Evolutionary conservation across 1,284 basidiomycete genomes (phyloP), one percentile per base, ranked within the genome.

Genomic region (Malassezia nana): DNA sequence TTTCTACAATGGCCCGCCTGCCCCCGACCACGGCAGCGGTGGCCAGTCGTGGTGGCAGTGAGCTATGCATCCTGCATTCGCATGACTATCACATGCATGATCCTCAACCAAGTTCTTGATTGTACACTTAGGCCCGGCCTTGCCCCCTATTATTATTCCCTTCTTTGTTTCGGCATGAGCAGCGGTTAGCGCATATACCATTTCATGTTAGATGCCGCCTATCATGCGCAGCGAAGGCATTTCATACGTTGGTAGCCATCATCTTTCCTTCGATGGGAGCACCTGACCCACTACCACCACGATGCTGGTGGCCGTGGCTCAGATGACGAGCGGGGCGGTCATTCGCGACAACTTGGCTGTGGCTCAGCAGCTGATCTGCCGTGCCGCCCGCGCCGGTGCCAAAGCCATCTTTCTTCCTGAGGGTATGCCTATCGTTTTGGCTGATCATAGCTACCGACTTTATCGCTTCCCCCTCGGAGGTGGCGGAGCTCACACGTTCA

Each of bases 371-470:
- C 41, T 79, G n/a, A 69, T 80, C 20, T 8, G 30, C 8, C 57
- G 72, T 8, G 78, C 78, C 0, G 75, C 74, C 0, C 42, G 46
- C 2, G 74, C 72, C 5, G 55, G 55, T 20, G 55, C 41, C 22
- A 40, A 43, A 39, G 52, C 56, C 12, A 47, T 58, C 2, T 58
- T 58, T 33, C 48, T 58, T 24, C 56, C 56, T 1, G 56, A 58
- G 29, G 51, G 44, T 53, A 29, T 18, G 51, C 32, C 18, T 8
- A 16, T 25, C 6, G 12, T 18, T 15, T n/a, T 10, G 25, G 16
- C 12, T 31, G 33, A 18, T 10, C n/a, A 10, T 26, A 55, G 69
- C 79, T 0, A 70, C 77, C 20, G 79, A 80, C 60, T 80, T 79
- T 45, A 79, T 80, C 54, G 75, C 77, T 1, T 69, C 75, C 7